Base-by-base conservation (phyloP, 2,329 filamentous ascomycete genomes). In the Talaromyces sp. region DNA sequence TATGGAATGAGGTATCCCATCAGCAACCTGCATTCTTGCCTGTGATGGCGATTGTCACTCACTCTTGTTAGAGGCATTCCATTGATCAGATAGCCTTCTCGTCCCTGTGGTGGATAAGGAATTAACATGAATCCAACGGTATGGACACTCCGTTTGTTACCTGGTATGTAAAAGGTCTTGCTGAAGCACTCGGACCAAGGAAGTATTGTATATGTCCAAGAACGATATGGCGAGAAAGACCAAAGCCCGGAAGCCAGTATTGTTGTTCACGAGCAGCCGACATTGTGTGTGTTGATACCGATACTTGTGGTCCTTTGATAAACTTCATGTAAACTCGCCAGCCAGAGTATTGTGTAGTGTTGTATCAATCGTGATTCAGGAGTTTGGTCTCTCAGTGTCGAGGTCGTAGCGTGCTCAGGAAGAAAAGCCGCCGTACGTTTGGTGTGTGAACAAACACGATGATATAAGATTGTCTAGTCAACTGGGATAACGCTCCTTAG, bases 201-300 rank as follows among this genome's bases (percentile, higher is more conserved):
- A 82, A 81, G 67, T 79, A 82, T 65, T 82, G 80, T 58, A 82
- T 80, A 57, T 82, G 78, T 48, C 79, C 78, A 56, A 83, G 73
- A 52, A 83, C 79, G 63, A 83, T 78, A 65, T 82, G 80, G 47
- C 81, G 77, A 50, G 80, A 82, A n/a, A 83, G 77, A 16, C 77
- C 76, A 66, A 79, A 82, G 57, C 81, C 81, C 37, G 81, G 80
- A 50, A 83, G 74, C 76, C 81, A 83, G 70, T 83, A 83, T 68
- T 81, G 77, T 65, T 79, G 75, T 52, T 73, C 70, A 63, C 71
- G 75, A 57, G 37, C 31, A 47, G 50, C 39, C 31, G 77, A 73
- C 78, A 79, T 80, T 57, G 10, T 65, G 10, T 65, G 48, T 60
- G 41, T 60, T 45, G 19, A 33, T 33, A 39, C 14, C 37, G 39